phyloP scores from a whole-genome alignment of 352 stramenopile species.

The Globisporangium okanoganense region DNA sequence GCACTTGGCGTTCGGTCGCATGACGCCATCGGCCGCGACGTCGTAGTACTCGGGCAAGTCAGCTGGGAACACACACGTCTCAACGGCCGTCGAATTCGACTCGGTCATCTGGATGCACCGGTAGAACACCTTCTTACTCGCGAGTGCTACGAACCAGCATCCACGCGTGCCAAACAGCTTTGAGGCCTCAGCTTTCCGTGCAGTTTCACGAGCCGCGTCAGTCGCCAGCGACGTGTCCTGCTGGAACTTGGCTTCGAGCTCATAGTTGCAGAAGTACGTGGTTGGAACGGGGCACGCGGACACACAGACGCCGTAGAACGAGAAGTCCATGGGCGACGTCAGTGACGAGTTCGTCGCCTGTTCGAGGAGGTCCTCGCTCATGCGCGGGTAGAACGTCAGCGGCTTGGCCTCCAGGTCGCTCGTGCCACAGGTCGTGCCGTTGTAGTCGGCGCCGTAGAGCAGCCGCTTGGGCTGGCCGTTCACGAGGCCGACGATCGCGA shows the following conservation, averaged over 20 bases:
- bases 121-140: slow-evolving; percentile 67
- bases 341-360: slow-evolving; percentile 43
- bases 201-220: slow-evolving; percentile 35
- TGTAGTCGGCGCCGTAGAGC: slow-evolving; percentile 71
- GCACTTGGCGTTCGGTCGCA: slow-evolving; percentile 59
- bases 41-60: slow-evolving; percentile 72
- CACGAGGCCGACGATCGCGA: slow-evolving; percentile 48
- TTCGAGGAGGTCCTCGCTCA: slow-evolving; percentile 72
- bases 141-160: slow-evolving; percentile 70
- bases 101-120: slow-evolving; percentile 73
- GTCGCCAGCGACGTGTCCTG: slow-evolving; percentile 32
- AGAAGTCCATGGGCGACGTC: slow-evolving; percentile 34
- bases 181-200: slow-evolving; percentile 37
- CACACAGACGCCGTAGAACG: slow-evolving; percentile 77
- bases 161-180: slow-evolving; percentile 31
- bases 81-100: slow-evolving; percentile 50
- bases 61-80: slow-evolving; percentile 67
- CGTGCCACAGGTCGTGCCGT: slow-evolving; percentile 70
- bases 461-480: slow-evolving; percentile 66
- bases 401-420: slow-evolving; percentile 20
- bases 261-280: slow-evolving; percentile 75
- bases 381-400: slow-evolving; percentile 73
- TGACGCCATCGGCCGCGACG: slow-evolving; percentile 33
- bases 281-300: slow-evolving; percentile 33
- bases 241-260: slow-evolving; percentile 54